Conservation (phyloP, 768 basidiomycete species). For the Dictyophora rubrovolvata region DNA sequence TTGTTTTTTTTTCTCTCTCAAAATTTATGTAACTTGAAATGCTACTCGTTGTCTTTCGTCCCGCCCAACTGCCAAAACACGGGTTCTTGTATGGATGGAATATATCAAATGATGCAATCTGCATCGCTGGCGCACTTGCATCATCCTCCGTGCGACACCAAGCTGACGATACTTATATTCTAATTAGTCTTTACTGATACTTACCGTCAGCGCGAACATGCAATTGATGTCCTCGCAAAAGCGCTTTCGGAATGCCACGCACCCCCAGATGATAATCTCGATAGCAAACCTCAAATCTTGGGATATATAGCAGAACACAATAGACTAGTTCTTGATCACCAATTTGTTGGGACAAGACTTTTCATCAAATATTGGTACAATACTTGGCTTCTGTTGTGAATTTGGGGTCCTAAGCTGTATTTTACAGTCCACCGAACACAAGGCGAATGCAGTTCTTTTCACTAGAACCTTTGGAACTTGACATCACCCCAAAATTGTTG, state of each 20-base stretch:
- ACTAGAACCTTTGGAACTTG: slow-evolving; percentile 4
- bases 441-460: slow-evolving; percentile 5
- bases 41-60: neutral
- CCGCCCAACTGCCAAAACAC: neutral
- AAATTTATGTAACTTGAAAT: neutral
- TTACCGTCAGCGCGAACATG: neutral
- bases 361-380: neutral
- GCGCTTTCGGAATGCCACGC: neutral
- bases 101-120: neutral
- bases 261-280: neutral
- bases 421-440: neutral
- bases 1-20: neutral
- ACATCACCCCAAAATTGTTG: neutral
- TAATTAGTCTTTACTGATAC: too few species aligned
- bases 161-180: neutral
- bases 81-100: slow-evolving; percentile 8
- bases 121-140: slow-evolving; percentile 1
- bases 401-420: neutral
- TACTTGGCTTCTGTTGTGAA: neutral
- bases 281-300: neutral
- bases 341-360: neutral
- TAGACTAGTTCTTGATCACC: neutral
- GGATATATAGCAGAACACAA: neutral
- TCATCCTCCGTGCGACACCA: neutral
- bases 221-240: neutral